Base-by-base conservation (phyloP, 345 rosid genomes). In the Gossypium bickii region DNA sequence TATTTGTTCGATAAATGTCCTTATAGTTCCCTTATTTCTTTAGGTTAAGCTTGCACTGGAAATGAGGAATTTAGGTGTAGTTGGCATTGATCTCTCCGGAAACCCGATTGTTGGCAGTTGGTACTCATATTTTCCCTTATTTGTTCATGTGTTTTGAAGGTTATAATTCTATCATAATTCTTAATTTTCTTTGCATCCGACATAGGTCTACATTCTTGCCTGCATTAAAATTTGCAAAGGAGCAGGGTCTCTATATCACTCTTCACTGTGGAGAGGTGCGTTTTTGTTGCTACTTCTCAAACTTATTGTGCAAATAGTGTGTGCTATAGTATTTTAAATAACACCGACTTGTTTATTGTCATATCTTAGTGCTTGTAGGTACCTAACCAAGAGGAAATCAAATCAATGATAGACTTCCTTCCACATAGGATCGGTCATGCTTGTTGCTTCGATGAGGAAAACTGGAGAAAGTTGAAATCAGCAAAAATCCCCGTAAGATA, bases 261-360 rank as follows among this genome's bases (percentile, higher is more conserved):
- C 97, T 95, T 84, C 99, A 95, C 75, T 93, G 97, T 74, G 98
- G 99, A 79, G 99, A 95, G 97, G 97, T 95, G 77, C 72, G 1
- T 61, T 78, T 78, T 16, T 41, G 67, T 79, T 82, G 76, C 73
- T 66, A 59, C 57, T 58, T 68, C 72, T 13, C 53, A 12, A 1
- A 10, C 0, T 3, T 52, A 5, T 67, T 59, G 52, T 6, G 5
- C 5, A 29, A 62, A 68, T 25, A 62, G 48, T 22, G 25, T 76
- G 44, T 51, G 72, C 20, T 12, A 20, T 34, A 70, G 17, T 69
- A 68, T 15, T n/a, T 72, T 68, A 77, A 74, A 75, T 69, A 77
- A 57, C 38, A 72, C 47, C 79, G 72, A 78, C 71, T 67, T 58
- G 79, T 79, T 66, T 82, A 76, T 80, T 82, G 82, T 79, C 74